phyloP scores from a whole-genome alignment of 805 yeast species.

The Naumovozyma baii region DNA sequence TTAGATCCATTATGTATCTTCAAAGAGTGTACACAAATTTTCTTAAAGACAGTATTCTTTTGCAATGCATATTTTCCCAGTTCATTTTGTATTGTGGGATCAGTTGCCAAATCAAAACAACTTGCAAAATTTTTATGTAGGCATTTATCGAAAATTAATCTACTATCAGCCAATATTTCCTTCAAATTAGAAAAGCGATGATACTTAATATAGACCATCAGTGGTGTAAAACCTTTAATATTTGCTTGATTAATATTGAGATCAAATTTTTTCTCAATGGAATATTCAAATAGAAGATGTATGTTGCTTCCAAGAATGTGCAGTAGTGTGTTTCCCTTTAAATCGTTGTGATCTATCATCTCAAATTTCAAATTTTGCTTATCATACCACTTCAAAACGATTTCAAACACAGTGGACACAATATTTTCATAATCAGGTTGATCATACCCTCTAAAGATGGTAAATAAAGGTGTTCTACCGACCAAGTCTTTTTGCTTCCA shows the following conservation, averaged over 20 bases:
- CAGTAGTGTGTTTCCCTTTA: conserved; percentile 62
- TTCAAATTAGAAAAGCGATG: conserved; percentile 52
- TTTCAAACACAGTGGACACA: conserved; percentile 37
- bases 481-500: conserved; percentile 61
- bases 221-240: conserved; percentile 50
- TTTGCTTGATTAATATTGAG: conserved; percentile 55
- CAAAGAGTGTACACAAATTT: conserved; percentile 13
- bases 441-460: conserved; percentile 73
- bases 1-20: conserved; percentile 9
- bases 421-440: conserved; percentile 49
- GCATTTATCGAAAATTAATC: conserved; percentile 37
- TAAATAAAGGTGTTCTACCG: conserved; percentile 73
- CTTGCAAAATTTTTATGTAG: conserved; percentile 27
- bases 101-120: conserved; percentile 40
- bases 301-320: conserved; percentile 57
- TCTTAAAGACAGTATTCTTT: conserved; percentile 6
- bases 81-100: conserved; percentile 14
- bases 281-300: conserved; percentile 30
- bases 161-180: conserved; percentile 38
- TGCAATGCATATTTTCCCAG: conserved; percentile 10
- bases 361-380: conserved; percentile 29
- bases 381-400: conserved; percentile 37
- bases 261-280: conserved; percentile 7
- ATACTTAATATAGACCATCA: conserved; percentile 61
- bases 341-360: conserved; percentile 58